Evolutionary conservation across 2,329 filamentous ascomycete genomes (phyloP).

Genomic region (Curvularia hawaiiensis): DNA sequence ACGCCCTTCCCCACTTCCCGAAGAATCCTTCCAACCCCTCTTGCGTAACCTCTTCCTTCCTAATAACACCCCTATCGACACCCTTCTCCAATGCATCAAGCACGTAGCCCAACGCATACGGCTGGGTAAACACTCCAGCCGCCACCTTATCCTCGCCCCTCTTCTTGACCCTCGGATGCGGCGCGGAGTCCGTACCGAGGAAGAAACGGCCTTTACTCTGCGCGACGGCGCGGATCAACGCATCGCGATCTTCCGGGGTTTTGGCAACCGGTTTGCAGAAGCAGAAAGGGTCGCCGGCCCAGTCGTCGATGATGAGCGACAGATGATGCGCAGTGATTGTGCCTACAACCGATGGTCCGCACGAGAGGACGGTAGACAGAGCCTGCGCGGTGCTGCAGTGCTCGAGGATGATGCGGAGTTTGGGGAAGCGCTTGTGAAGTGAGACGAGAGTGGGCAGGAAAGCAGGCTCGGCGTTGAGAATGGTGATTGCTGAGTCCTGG

Average conservation of each 20-base stretch:
- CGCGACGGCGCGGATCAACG: constrained; percentile 67
- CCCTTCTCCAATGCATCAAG: constrained; percentile 69
- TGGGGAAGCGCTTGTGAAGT: constrained; percentile 77
- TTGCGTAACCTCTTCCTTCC: constrained; percentile 59
- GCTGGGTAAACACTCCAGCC: constrained; percentile 82
- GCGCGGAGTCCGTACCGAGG: constrained; percentile 74
- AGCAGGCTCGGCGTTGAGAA: constrained; percentile 70
- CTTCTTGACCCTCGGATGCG: constrained; percentile 68
- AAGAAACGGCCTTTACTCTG: constrained; percentile 69
- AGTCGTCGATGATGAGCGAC: constrained; percentile 78
- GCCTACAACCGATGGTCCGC: constrained; percentile 76
- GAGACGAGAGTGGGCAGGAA: constrained; percentile 81
- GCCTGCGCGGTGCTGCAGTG: constrained; percentile 88
- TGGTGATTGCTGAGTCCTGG: constrained; percentile 38
- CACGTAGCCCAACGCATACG: constrained; percentile 69
- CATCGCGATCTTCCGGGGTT: constrained; percentile 72
- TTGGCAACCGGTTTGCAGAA: constrained; percentile 75
- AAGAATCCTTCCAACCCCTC: constrained; percentile 64
- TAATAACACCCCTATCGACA: constrained; percentile 59
- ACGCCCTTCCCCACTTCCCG: constrained; percentile 60
- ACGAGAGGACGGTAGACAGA: constrained; percentile 75
- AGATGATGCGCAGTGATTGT: constrained; percentile 90
- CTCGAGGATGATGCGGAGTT: constrained; percentile 70
- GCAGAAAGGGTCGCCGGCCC: constrained; percentile 71
- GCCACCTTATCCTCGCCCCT: constrained; percentile 58